Conservation (phyloP, 2,329 filamentous ascomycete species). For the Pestalotiopsis sp. region DNA sequence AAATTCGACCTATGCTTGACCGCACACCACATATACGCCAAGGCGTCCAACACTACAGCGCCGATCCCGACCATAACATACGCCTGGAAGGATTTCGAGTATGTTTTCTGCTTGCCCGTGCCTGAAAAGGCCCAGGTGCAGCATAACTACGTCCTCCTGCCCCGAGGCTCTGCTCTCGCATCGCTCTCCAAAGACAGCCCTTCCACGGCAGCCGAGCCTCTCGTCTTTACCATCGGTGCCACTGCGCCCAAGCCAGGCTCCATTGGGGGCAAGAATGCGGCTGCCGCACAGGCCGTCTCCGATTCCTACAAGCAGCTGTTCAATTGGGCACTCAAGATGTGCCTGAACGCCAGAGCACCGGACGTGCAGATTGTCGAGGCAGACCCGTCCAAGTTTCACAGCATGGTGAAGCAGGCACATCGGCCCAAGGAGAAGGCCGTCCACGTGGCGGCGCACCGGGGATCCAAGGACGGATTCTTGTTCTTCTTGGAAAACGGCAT, state of each 20-base stretch:
- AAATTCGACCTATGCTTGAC: slow-evolving; percentile 70
- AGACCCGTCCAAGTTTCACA: slow-evolving; percentile 60
- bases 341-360: slow-evolving; percentile 53
- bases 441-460: slow-evolving; percentile 67
- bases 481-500: slow-evolving; percentile 70
- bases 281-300: slow-evolving; percentile 54
- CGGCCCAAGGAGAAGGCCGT: slow-evolving; percentile 65
- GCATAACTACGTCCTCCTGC: slow-evolving; percentile 68
- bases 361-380: slow-evolving; percentile 51
- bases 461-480: slow-evolving; percentile 69
- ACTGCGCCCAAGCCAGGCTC: slow-evolving; percentile 63
- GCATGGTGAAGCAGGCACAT: slow-evolving; percentile 57
- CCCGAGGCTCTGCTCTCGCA: slow-evolving; percentile 55
- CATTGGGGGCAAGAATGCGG: slow-evolving; percentile 53
- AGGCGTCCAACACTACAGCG: slow-evolving; percentile 50
- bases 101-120: slow-evolving; percentile 65
- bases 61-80: slow-evolving; percentile 59
- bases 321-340: slow-evolving; percentile 60
- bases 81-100: slow-evolving; percentile 64
- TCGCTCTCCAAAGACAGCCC: slow-evolving; percentile 42
- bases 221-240: slow-evolving; percentile 66
- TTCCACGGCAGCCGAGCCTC: slow-evolving; percentile 50
- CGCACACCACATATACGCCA: slow-evolving; percentile 59
- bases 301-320: slow-evolving; percentile 63
- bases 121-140: slow-evolving; percentile 68